Base-by-base conservation (phyloP, 2,329 filamentous ascomycete species). In the Diaporthe batatas region DNA sequence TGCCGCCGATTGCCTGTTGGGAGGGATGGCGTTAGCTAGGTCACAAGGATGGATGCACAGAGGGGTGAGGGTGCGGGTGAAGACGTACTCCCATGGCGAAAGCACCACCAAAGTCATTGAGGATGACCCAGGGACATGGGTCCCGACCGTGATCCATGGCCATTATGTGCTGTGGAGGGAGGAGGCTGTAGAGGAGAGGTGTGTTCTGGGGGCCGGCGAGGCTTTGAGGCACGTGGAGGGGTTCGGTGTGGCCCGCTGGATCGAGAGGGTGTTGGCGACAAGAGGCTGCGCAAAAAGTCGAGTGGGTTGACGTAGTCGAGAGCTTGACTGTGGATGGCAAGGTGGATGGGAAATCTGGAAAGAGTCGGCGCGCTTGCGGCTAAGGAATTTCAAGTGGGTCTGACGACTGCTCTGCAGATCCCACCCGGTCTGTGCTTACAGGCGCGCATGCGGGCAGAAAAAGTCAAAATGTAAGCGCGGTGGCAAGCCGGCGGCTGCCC, bases 21-120 rank as follows among this genome's bases (percentile, higher is more conserved):
- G 55, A 23, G 44, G 51, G 12, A 3, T 59, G 71, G 76, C 25
- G 70, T 53, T 49, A 74, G 62, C 34, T 58, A 68, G 69, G 57
- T 75, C 68, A 55, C 57, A 25, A 12, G 16, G 42, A 16, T 12
- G 18, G 21, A n/a, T 16, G 14, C 5, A 12, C 3, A 18, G 23
- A 55, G 29, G 49, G 47, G 29, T 44, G 29, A n/a, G 70, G 39
- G 25, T 18, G 51, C 34, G 32, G n/a, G 59, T 55, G 16, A 49
- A 47, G 42, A 87, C 93, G 77, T 93, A 96, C 94, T 79, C 96
- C 96, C 96, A 98, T 98, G 81, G 90, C 92, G 80, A 98, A 98
- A 72, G 96, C 96, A 85, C 96, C 96, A 76, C 96, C 96, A 82
- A 98, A 98, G 86, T 99, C 96, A 85, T 95, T 98, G 77, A 98